Percentiles rank a stretch among this genome's conserved stretches.
Conservation (phyloP, 2,329 filamentous ascomycete genomes). For the Penicillium paneum region DNA sequence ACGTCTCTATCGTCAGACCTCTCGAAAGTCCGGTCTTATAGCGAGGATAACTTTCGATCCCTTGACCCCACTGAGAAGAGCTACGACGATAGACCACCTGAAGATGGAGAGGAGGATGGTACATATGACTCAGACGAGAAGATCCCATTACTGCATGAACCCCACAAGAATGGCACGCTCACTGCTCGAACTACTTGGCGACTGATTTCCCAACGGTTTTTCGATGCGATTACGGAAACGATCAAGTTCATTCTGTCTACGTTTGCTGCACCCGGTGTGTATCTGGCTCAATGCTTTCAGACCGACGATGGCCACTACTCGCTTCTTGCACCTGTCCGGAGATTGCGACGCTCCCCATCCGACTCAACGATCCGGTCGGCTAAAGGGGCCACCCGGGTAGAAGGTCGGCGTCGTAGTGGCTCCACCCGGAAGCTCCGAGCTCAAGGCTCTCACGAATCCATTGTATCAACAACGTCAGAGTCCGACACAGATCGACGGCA, state of each 20-base stretch:
- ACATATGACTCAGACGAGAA: constrained; percentile 57
- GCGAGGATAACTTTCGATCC: constrained; percentile 39
- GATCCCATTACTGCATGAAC: constrained; percentile 60
- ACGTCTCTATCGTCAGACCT: constrained; percentile 33
- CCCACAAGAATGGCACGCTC: constrained; percentile 36
- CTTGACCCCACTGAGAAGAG: constrained; percentile 29
- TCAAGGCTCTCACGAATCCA: constrained; percentile 41
- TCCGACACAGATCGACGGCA: constrained; percentile 49
- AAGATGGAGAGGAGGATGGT: constrained; percentile 38
- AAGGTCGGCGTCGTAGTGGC: constrained; percentile 29
- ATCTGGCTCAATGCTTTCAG: constrained; percentile 78
- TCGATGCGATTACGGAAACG: constrained; percentile 68
- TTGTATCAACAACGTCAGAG: constrained; percentile 53
- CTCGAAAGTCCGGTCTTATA: constrained; percentile 43
- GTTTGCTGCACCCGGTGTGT: constrained; percentile 74
- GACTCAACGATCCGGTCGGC: constrained; percentile 19
- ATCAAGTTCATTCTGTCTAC: constrained; percentile 76
- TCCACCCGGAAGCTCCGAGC: constrained; percentile 32
- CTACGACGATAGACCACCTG: constrained; percentile 25
- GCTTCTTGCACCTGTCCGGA: constrained; percentile 68
- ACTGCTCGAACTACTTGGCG: constrained; percentile 43
- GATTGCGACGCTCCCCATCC: constrained; percentile 47
- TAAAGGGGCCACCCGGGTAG: constrained; percentile 24
- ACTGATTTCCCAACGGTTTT: constrained; percentile 65
- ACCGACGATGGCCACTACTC: constrained; percentile 76